Evolutionary conservation across 202 grass and related monocot species (phyloP), one percentile per base, ranked within the genome.

Genomic region (Bolboschoenoplectus hybrid): DNA sequence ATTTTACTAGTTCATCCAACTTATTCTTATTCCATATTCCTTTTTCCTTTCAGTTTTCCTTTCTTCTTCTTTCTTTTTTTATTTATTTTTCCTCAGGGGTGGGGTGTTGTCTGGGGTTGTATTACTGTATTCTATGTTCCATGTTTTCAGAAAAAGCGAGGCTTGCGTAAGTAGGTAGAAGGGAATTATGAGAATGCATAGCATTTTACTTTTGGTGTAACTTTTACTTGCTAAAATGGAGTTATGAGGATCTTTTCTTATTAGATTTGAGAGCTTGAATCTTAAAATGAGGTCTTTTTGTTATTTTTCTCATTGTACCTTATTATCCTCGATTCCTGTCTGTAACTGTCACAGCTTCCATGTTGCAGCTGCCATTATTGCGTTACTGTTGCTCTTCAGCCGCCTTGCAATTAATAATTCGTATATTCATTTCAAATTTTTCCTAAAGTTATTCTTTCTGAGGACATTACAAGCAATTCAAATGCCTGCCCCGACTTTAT

Each of bases 271-370:
- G 53, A 79, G 36, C 6, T 60, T 58, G 47, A 76, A 36, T 76
- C 10, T 76, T 34, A 53, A 16, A 76, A 74, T 17, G 74, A 10
- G 26, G 40, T 4, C 16, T 78, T 78, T 3, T 39, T 53, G 20
- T 76, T 36, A 16, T 9, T 57, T 67, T 91, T 91, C 79, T 89
- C 85, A 14, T 82, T 80, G 82, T 88, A 91, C n/a, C 85, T 44
- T 88, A 78, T 83, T 68, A 88, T 88, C 85, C 83, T 81, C 51
- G 43, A 84, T 75, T 57, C 41, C 82, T 88, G 17, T 20, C 2
- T 46, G n/a, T 61, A 40, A 85, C 87, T 16, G 53, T 87, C 52
- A 85, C 91, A 12, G 71, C 76, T 9, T 61, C 74, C 12, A 35
- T 7, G 64, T 45, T 16, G 14, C 53, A 43, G 5, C 71, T 55